These are phyloP conservation scores for Cadophora sp. DNA, from an alignment of 2,329 filamentous ascomycete genomes.

Conservation along the genomic window DNA sequence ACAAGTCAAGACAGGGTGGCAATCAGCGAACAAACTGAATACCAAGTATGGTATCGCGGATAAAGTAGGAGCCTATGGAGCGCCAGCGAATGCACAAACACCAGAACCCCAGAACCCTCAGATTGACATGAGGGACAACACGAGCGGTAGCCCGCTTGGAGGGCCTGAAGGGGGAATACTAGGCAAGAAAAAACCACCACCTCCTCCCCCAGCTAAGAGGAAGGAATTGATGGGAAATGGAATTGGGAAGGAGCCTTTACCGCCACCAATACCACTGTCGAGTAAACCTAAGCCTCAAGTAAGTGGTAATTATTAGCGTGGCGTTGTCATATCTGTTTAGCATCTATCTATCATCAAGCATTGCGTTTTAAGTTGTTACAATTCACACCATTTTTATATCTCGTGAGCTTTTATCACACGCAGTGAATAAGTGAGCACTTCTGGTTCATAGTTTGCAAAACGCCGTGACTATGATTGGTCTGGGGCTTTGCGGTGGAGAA, in stretches of 20 bases:
- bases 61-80: conserved; percentile 40
- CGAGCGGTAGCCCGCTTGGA: conserved; percentile 8
- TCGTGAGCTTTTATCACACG: not conserved
- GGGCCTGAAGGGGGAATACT: conserved; percentile 18
- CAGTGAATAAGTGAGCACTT: not conserved
- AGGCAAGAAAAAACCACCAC: conserved; percentile 47
- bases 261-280: conserved; percentile 41
- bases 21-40: conserved; percentile 47
- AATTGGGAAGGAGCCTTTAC: conserved; percentile 21
- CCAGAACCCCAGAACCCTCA: conserved; percentile 26
- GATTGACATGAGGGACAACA: conserved; percentile 31
- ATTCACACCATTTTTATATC: not conserved
- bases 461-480: not conserved
- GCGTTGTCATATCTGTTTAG: conserved; percentile 6
- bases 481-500: not conserved
- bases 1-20: conserved; percentile 60
- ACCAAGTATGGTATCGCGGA: conserved; percentile 45
- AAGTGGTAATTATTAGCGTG: conserved; percentile 39
- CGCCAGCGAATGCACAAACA: conserved; percentile 17
- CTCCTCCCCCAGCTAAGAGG: conserved; percentile 45
- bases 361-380: not conserved
- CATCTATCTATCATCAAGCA: conserved; percentile 1
- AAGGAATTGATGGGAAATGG: conserved; percentile 29
- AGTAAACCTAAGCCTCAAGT: conserved; percentile 46
- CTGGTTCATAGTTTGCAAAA: not conserved